Conservation (phyloP, 768 basidiomycete species). For the Omphalotus guepiniiformis region DNA sequence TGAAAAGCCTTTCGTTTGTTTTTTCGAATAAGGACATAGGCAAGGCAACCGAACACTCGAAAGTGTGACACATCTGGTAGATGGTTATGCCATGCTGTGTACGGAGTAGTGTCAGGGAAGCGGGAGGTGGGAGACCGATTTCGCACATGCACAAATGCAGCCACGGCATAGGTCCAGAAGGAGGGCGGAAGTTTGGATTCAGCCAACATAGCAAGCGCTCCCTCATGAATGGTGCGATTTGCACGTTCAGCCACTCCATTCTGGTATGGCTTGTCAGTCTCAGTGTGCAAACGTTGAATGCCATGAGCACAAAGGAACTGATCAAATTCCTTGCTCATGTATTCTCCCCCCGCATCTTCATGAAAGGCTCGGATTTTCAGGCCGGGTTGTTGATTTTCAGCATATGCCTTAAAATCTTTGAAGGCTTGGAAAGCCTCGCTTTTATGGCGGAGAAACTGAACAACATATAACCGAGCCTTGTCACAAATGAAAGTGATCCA, state of each 20-base stretch:
- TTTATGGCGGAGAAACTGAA: slow-evolving; percentile 13
- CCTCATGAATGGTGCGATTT: slow-evolving; percentile 20
- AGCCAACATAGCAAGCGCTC: slow-evolving; percentile 19
- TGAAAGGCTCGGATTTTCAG: not conserved
- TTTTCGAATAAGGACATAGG: slow-evolving; percentile 33
- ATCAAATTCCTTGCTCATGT: slow-evolving; percentile 8
- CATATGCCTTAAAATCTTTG: slow-evolving; percentile 17
- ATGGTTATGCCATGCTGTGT: not conserved
- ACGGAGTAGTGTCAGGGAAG: slow-evolving; percentile 9
- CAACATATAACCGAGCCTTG: not conserved
- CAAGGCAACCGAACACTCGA: slow-evolving; percentile 32
- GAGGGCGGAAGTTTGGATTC: slow-evolving; percentile 14
- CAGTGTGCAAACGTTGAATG: slow-evolving; percentile 17
- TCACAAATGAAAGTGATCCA: slow-evolving; percentile 20
- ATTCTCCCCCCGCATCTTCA: slow-evolving; percentile 15
- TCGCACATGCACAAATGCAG: slow-evolving; percentile 17
- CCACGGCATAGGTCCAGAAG: slow-evolving; percentile 22
- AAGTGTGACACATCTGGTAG: slow-evolving; percentile 25
- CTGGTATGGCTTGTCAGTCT: slow-evolving; percentile 20
- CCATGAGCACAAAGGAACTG: slow-evolving; percentile 11
- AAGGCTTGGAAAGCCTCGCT: slow-evolving; percentile 16
- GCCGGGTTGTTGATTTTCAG: slow-evolving; percentile 14
- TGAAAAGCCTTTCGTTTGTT: slow-evolving; percentile 27
- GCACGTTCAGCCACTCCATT: slow-evolving; percentile 27
- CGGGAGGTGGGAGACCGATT: slow-evolving; percentile 15